phyloP scores from a whole-genome alignment of 2,329 filamentous ascomycete species.

The Annulohypoxylon truncatum region DNA sequence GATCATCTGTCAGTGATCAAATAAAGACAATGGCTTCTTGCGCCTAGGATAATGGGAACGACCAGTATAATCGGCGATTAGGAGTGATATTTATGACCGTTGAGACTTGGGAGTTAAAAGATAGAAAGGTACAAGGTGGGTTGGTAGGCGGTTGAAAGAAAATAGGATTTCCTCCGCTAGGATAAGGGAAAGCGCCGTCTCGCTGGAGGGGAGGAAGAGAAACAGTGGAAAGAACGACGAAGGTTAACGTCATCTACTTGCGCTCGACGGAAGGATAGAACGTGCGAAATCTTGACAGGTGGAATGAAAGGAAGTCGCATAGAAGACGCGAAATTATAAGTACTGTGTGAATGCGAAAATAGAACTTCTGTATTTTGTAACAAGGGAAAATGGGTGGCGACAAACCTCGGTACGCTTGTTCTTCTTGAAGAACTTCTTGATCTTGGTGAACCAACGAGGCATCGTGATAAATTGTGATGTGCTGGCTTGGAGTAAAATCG shows the following conservation, averaged over 20 bases:
- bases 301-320: neutral
- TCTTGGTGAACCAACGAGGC: neutral
- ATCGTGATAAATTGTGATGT: neutral
- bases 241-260: neutral
- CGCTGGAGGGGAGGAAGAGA: neutral
- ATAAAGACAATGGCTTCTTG: neutral
- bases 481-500: neutral
- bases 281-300: neutral
- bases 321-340: neutral
- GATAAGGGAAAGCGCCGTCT: neutral
- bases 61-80: neutral
- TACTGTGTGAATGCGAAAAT: neutral
- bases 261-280: neutral
- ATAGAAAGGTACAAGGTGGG: neutral
- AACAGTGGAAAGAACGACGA: neutral
- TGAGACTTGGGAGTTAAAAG: neutral
- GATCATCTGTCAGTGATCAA: neutral
- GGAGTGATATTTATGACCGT: neutral
- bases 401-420: neutral
- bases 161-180: neutral
- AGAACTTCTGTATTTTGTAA: neutral
- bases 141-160: neutral
- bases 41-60: neutral
- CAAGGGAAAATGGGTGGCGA: neutral
- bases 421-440: conserved; percentile 17